Conservation (phyloP, 2,329 filamentous ascomycete genomes). For the Fusarium xylarioides region DNA sequence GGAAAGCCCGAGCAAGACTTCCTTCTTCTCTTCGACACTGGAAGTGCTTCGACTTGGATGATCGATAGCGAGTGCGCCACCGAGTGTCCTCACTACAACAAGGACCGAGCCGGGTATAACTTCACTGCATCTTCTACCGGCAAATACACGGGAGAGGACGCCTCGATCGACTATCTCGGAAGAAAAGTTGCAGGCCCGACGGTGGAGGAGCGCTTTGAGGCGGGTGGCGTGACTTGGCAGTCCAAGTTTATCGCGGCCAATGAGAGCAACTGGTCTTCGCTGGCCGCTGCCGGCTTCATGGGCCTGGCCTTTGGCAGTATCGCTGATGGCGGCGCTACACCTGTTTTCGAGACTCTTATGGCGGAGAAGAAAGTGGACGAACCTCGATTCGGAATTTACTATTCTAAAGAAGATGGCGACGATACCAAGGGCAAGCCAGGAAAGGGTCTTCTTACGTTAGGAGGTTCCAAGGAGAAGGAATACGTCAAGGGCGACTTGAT, state of each 20-base stretch:
- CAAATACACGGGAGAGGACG: constrained; percentile 28
- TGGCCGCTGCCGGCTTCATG: constrained; percentile 48
- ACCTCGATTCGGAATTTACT: constrained; percentile 47
- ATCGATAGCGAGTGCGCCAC: constrained; percentile 41
- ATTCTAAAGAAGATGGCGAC: constrained; percentile 24
- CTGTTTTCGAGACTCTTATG: constrained; percentile 48
- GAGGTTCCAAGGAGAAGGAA: constrained; percentile 45
- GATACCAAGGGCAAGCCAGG: constrained; percentile 23
- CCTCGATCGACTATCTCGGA: constrained; percentile 45
- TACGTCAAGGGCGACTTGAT: constrained; percentile 41
- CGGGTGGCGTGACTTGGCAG: constrained; percentile 36
- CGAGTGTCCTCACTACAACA: constrained; percentile 40
- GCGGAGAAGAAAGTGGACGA: constrained; percentile 42
- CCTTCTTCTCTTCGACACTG: constrained; percentile 48
- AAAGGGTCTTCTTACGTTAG: constrained; percentile 45
- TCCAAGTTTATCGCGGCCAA: constrained; percentile 46
- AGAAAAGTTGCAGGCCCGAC: constrained; percentile 40
- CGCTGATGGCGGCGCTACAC: constrained; percentile 41
- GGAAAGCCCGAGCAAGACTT: constrained; percentile 44
- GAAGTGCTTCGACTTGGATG: constrained; percentile 49
- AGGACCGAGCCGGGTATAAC: constrained; percentile 43
- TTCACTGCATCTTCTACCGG: constrained; percentile 40
- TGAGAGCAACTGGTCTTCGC: constrained; percentile 41
- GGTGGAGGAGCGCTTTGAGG: constrained; percentile 42
- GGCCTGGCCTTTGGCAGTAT: constrained; percentile 48